Base-by-base conservation (phyloP, 768 basidiomycete genomes). In the Trametes meyenii region DNA sequence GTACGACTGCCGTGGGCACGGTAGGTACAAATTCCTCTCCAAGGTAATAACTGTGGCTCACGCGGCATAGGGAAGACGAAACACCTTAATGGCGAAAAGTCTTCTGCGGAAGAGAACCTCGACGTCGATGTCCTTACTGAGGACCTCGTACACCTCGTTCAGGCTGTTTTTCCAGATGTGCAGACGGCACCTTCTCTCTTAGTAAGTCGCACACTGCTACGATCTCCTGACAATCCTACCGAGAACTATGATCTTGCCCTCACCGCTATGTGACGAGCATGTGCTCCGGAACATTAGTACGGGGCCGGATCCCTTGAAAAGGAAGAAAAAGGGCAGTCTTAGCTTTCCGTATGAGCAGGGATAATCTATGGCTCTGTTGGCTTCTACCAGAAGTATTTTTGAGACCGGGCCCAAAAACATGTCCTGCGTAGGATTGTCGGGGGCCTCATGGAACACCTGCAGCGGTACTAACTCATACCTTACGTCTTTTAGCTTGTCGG, bases 1-100 rank as follows among this genome's bases (percentile, higher is more conserved):
- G 1, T 76, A 91, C 40, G 96, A 99, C 77, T 87, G 88, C 29
- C 77, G 96, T 60, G 83, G 91, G 43, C 96, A 99, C 73, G 96
- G 96, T 94, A 67, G 65, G 85, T 58, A 46, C 51, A 4, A 67
- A 48, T 14, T 3, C 13, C 7, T 6, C 10, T 23, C 16, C 23
- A 12, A 33, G 7, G 12, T 12, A 19, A 39, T 26, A n/a, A 35
- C n/a, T 36, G 21, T 56, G n/a, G 29, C 48, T 29, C 46, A 38
- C 42, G 50, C 26, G 11, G 13, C 36, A 51, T 60, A 92, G 92
- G 90, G 19, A 92, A 88, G 75, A 94, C 92, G 6, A 75, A 69
- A 10, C 73, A 79, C 2, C 75, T 76, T 13, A 72, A 74, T 23
- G 71, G 65, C 14, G 68, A 79, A 29, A 73, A 77, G 46, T 29